Conservation (phyloP, 2,329 filamentous ascomycete species). For the Rutstroemia sp. region DNA sequence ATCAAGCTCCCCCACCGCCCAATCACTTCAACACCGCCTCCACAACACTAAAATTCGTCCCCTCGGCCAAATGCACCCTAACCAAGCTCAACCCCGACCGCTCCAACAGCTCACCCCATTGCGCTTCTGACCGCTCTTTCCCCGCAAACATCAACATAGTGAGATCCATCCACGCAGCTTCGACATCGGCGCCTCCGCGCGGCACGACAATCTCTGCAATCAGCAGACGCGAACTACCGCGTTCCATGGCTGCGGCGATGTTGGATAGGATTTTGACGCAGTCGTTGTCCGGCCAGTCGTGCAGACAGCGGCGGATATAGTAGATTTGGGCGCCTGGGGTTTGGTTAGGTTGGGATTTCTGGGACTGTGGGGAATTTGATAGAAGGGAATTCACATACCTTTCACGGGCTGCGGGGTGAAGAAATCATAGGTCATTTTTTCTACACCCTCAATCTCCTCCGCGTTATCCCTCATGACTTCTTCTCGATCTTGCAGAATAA, state of each 20-base stretch:
- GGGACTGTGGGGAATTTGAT: neutral
- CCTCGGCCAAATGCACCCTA: neutral
- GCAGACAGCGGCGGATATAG: constrained; percentile 34
- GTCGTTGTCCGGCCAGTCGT: constrained; percentile 33
- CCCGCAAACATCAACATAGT: constrained; percentile 32
- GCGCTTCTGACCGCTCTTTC: constrained; percentile 30
- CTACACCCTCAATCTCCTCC: constrained; percentile 25
- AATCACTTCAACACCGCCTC: neutral
- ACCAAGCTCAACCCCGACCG: constrained; percentile 1
- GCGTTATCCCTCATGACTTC: constrained; percentile 22
- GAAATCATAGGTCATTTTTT: constrained; percentile 26
- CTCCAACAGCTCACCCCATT: constrained; percentile 2
- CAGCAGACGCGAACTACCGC: constrained; percentile 25
- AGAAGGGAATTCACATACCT: neutral
- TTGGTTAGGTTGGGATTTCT: neutral
- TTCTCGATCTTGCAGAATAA: constrained; percentile 36
- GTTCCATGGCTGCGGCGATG: constrained; percentile 3
- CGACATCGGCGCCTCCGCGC: constrained; percentile 27
- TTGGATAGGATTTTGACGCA: constrained; percentile 6
- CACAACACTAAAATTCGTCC: constrained; percentile 3
- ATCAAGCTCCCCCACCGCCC: too few relatives aligned
- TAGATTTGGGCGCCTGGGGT: constrained; percentile 24
- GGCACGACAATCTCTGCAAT: constrained; percentile 39
- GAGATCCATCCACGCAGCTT: constrained; percentile 31
- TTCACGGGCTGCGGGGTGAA: constrained; percentile 27